phyloP scores from a whole-genome alignment of 768 basidiomycete genomes.

The Pleurotus tuber-regium region DNA sequence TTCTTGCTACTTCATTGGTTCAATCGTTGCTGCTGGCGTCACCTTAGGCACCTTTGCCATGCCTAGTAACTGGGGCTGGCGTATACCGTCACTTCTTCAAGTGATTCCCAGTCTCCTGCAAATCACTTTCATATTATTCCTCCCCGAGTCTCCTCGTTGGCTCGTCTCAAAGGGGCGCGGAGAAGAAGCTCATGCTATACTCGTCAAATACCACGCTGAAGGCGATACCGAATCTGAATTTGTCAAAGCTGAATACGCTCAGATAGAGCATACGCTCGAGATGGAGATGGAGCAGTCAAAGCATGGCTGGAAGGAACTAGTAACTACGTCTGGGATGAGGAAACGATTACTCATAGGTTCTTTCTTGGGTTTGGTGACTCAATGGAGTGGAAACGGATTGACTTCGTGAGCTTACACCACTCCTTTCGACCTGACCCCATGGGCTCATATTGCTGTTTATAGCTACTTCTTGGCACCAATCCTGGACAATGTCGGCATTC shows the following conservation, averaged over 20 bases:
- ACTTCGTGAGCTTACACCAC: conserved; percentile 36
- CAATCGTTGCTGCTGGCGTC: conserved; percentile 56
- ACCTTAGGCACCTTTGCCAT: conserved; percentile 67
- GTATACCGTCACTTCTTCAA: conserved; percentile 67
- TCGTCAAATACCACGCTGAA: conserved; percentile 61
- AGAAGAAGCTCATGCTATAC: conserved; percentile 43
- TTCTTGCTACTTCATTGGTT: conserved; percentile 59
- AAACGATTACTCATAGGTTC: conserved; percentile 45
- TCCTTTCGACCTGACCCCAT: not conserved
- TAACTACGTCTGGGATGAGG: conserved; percentile 49
- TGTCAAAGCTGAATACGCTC: conserved; percentile 53
- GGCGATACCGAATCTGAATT: conserved; percentile 52
- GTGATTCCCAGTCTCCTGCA: conserved; percentile 52
- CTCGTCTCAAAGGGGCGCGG: conserved; percentile 54
- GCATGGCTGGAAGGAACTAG: conserved; percentile 44
- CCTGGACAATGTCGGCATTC: conserved; percentile 50
- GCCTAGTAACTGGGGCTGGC: conserved; percentile 60
- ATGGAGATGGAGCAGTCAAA: conserved; percentile 47
- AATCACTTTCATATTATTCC: conserved; percentile 50
- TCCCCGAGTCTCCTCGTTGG: conserved; percentile 69
- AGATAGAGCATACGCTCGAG: conserved; percentile 55
- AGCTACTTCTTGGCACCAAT: conserved; percentile 57
- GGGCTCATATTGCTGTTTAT: not conserved
- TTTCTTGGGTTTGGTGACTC: conserved; percentile 55
- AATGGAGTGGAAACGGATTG: conserved; percentile 65